These are phyloP conservation scores for Aspergillus campestris DNA, from an alignment of 495 filamentous ascomycete genomes.

Conservation along the genomic window DNA sequence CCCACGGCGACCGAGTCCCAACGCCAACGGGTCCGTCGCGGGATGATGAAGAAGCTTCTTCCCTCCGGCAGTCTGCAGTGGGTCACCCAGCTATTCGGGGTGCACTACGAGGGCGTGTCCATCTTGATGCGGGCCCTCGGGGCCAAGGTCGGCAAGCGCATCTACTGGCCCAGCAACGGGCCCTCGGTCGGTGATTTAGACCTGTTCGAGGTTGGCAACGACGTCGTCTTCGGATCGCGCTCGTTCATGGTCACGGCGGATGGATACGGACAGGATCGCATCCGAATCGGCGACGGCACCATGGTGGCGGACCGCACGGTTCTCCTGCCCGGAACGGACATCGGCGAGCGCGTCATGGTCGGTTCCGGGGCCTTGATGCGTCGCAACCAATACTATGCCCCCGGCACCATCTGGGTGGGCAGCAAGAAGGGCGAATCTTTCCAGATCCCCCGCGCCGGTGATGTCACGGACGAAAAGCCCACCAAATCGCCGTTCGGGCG, in stretches of 20 bases:
- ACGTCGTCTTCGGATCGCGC: slow-evolving; percentile 41
- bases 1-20: slow-evolving; percentile 14
- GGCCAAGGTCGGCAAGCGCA: slow-evolving; percentile 32
- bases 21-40: slow-evolving; percentile 24
- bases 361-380: slow-evolving; percentile 37
- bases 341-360: slow-evolving; percentile 29
- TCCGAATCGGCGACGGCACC: slow-evolving; percentile 29
- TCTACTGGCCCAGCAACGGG: slow-evolving; percentile 43
- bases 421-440: slow-evolving; percentile 33
- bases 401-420: slow-evolving; percentile 35
- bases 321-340: slow-evolving; percentile 29
- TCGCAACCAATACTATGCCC: slow-evolving; percentile 24
- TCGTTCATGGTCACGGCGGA: slow-evolving; percentile 37
- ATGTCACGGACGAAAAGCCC: slow-evolving; percentile 2
- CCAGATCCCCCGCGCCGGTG: slow-evolving; percentile 21
- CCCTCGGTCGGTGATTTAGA: slow-evolving; percentile 36
- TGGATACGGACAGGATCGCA: slow-evolving; percentile 27
- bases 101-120: slow-evolving; percentile 38
- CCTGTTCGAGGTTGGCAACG: slow-evolving; percentile 37
- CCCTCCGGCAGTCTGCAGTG: slow-evolving; percentile 22
- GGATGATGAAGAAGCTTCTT: slow-evolving; percentile 24
- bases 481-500: slow-evolving; percentile 25
- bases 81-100: slow-evolving; percentile 13
- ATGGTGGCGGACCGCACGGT: slow-evolving; percentile 40
- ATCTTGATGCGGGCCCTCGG: slow-evolving; percentile 30